These are phyloP conservation scores for Metschnikowia baotianmanensis DNA, from an alignment of 805 yeast genomes.

Conservation along the genomic window DNA sequence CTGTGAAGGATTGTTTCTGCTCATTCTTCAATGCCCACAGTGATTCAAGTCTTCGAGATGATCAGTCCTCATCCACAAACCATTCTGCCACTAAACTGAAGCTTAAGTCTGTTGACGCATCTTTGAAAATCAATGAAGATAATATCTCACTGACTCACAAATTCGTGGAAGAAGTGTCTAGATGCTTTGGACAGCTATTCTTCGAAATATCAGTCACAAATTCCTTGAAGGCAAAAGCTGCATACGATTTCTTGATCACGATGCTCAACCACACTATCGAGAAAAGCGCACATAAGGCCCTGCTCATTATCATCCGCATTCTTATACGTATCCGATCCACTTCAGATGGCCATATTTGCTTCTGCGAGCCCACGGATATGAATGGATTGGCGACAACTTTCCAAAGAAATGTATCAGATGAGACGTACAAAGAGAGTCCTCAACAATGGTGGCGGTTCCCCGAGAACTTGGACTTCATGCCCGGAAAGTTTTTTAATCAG, in stretches of 20 bases:
- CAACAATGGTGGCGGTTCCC: slow-evolving; percentile 57
- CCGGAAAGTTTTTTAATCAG: slow-evolving; percentile 38
- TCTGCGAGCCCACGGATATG: slow-evolving; percentile 57
- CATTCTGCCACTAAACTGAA: not conserved
- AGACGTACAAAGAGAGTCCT: slow-evolving; percentile 9
- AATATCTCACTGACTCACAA: not conserved
- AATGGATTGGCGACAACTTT: slow-evolving; percentile 64
- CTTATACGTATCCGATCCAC: slow-evolving; percentile 55
- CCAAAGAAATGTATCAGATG: slow-evolving; percentile 43
- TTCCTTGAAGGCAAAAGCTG: slow-evolving; percentile 25
- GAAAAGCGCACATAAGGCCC: slow-evolving; percentile 32
- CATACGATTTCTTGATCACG: slow-evolving; percentile 31
- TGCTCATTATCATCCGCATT: slow-evolving; percentile 50
- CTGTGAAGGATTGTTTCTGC: not conserved
- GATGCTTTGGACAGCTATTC: slow-evolving; percentile 27
- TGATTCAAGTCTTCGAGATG: not conserved
- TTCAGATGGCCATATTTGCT: slow-evolving; percentile 42
- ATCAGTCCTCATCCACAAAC: not conserved
- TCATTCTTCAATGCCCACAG: not conserved
- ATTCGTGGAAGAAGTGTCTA: slow-evolving; percentile 20
- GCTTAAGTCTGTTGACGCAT: not conserved
- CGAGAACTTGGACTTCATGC: slow-evolving; percentile 50
- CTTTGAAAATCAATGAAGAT: not conserved
- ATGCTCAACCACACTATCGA: slow-evolving; percentile 37
- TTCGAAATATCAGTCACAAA: slow-evolving; percentile 19